Conservation (phyloP, 78 protist species). For the Thecamonas trahens region DNA sequence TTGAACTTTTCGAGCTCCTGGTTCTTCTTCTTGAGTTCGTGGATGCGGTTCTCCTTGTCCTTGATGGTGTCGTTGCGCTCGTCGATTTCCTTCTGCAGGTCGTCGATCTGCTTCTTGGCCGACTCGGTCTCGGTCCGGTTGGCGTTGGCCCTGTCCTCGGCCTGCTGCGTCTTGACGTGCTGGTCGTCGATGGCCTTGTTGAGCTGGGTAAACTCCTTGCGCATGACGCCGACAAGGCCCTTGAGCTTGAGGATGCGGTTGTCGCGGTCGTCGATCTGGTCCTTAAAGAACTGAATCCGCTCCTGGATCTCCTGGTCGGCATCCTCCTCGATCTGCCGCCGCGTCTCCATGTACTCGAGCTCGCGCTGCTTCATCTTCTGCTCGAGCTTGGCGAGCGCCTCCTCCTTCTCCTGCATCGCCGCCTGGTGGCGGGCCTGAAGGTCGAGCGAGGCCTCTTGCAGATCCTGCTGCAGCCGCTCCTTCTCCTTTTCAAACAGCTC, state of each 20-base stretch:
- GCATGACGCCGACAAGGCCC: constrained; percentile 52
- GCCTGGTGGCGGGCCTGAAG: background rate
- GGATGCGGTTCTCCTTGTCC: constrained; percentile 71
- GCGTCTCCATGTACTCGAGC: constrained; percentile 17
- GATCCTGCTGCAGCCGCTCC: constrained; percentile 17
- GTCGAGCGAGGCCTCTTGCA: constrained; percentile 13
- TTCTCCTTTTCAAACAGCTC: background rate
- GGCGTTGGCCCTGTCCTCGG: background rate
- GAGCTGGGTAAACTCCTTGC: constrained; percentile 29
- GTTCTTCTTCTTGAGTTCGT: constrained; percentile 78
- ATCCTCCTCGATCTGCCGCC: constrained; percentile 45
- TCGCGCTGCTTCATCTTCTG: background rate
- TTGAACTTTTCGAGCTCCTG: constrained; percentile 78
- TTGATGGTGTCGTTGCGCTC: constrained; percentile 73
- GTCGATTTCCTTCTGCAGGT: constrained; percentile 27
- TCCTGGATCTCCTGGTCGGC: constrained; percentile 49
- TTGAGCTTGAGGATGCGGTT: constrained; percentile 29
- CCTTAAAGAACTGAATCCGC: no score
- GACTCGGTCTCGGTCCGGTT: background rate
- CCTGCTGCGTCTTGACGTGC: constrained; percentile 5
- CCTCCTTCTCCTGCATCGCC: constrained; percentile 6
- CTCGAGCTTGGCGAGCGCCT: constrained; percentile 18
- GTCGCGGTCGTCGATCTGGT: no score
- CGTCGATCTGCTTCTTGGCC: constrained; percentile 15
- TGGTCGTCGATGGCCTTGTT: constrained; percentile 45